Base-by-base conservation (phyloP, 2,329 filamentous ascomycete genomes). In the Epicoccum nigrum region DNA sequence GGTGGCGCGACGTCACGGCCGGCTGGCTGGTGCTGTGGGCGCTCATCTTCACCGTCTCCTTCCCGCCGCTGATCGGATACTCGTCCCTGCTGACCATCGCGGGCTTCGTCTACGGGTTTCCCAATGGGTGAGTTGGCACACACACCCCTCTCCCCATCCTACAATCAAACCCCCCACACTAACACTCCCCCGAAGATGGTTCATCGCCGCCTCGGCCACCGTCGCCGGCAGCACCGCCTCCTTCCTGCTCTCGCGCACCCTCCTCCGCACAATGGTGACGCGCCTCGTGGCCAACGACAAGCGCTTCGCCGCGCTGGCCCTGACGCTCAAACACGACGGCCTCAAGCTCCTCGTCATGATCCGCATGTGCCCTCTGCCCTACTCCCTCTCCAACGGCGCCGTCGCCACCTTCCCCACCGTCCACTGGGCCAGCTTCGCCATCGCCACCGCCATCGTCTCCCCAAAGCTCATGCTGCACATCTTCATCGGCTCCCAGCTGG, bases 331-430 rank as follows among this genome's bases (percentile, higher is more conserved):
- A 59, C 87, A 90, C 67, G 94, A 99, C 67, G 94, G 94, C 1
- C 74, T 99, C 43, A 89, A 91, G 65, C 86, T 97, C 45, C 81
- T 99, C 37, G 87, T 90, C 56, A 95, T 94, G 83, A 94, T 99
- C 63, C 85, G 94, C 23, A 83, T 97, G 58, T 97, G 93, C 67
- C 94, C 94, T 2, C 72, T 99, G 54, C 94, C 94, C 12, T 99
- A 96, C 72, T 94, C 89, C 44, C 79, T 97, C 61, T 92, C 89
- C 69, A 99, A 99, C 70, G 94, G 92, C 42, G 96, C 96, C 54
- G 84, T 99, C 47, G 91, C 91, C 23, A 97, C 94, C 1, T 92
- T 99, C 55, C 92, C 92, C 2, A 96, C 89, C 25, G 90, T 99
- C 27, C 83, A 86, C 19, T 89, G 89, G 32, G 72, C 82, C 54